Percentiles rank a stretch among this genome's conserved stretches.
These are phyloP conservation scores for Dothistroma septosporum DNA, from an alignment of 2,329 filamentous ascomycete genomes.

Conservation along the genomic window DNA sequence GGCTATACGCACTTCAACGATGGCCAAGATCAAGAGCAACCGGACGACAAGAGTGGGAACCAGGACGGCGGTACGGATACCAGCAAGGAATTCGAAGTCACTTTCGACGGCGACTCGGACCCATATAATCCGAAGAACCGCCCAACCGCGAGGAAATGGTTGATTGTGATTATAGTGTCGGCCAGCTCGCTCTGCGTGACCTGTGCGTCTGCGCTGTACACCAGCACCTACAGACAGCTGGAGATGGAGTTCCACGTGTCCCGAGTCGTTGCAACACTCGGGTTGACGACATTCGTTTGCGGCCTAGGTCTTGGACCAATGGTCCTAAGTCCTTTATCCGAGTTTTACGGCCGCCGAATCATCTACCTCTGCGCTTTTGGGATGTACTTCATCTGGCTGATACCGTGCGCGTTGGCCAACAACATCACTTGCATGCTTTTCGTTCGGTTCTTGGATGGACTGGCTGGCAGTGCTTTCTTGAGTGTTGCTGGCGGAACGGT, in stretches of 20 bases:
- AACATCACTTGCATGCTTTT: conserved; percentile 65
- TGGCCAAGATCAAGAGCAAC: conserved; percentile 4
- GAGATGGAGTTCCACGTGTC: conserved; percentile 69
- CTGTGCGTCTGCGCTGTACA: conserved; percentile 78
- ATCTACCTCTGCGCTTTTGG: conserved; percentile 66
- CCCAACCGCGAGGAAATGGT: conserved; percentile 65
- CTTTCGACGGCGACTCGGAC: conserved; percentile 71
- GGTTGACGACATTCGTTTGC: conserved; percentile 67
- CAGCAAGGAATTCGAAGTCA: conserved; percentile 60
- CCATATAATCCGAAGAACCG: conserved; percentile 70
- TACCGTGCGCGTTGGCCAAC: conserved; percentile 68
- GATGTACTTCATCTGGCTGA: conserved; percentile 55
- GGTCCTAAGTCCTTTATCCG: conserved; percentile 60
- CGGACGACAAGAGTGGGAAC: background rate
- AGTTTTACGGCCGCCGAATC: conserved; percentile 61
- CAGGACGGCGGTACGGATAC: conserved; percentile 2
- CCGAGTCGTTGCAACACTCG: conserved; percentile 69
- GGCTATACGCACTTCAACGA: conserved; percentile 25
- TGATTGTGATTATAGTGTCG: conserved; percentile 70
- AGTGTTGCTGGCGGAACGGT: conserved; percentile 74
- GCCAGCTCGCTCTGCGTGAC: conserved; percentile 77
- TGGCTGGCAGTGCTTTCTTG: conserved; percentile 60
- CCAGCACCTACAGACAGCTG: conserved; percentile 74
- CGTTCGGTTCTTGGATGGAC: conserved; percentile 70
- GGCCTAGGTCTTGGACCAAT: conserved; percentile 57